Evolutionary conservation across 306 rosid genomes (phyloP).

Genomic region (Vigna reflexopilosa): DNA sequence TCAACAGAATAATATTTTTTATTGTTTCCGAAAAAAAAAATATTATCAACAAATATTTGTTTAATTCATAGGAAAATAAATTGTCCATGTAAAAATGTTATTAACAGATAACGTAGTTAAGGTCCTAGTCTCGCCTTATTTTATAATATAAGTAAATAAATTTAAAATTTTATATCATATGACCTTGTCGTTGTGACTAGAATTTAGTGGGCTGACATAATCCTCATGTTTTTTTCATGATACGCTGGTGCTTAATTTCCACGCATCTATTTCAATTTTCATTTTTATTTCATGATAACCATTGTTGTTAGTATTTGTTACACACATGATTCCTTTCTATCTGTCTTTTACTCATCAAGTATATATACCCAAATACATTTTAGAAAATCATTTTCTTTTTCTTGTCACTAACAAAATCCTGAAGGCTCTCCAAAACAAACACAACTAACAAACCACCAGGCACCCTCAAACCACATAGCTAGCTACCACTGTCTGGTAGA

Average conservation of each 20-base stretch:
- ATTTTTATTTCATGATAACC: neutral
- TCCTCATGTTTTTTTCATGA: neutral
- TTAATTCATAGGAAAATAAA: too few relatives aligned
- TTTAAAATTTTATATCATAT: too few relatives aligned
- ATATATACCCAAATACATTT: neutral
- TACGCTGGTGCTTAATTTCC: neutral
- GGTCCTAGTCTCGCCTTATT: too few relatives aligned
- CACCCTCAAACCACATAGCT: neutral
- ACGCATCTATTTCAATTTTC: neutral
- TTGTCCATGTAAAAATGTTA: too few relatives aligned
- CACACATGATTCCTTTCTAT: neutral
- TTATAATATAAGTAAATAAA: too few relatives aligned
- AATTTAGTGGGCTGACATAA: neutral
- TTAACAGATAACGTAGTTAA: too few relatives aligned
- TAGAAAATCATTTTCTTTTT: neutral
- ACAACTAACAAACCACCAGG: conserved; percentile 47
- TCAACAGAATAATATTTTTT: too few relatives aligned
- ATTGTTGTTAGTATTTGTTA: too few relatives aligned
- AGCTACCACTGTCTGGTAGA: conserved; percentile 66
- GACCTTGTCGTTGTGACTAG: too few relatives aligned
- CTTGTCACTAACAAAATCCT: neutral
- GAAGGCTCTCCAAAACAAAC: neutral
- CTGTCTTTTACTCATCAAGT: neutral
- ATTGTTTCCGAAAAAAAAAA: too few relatives aligned
- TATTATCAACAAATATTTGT: too few relatives aligned